phyloP scores from a whole-genome alignment of 345 rosid species.

The Carallia pectinifolia region DNA sequence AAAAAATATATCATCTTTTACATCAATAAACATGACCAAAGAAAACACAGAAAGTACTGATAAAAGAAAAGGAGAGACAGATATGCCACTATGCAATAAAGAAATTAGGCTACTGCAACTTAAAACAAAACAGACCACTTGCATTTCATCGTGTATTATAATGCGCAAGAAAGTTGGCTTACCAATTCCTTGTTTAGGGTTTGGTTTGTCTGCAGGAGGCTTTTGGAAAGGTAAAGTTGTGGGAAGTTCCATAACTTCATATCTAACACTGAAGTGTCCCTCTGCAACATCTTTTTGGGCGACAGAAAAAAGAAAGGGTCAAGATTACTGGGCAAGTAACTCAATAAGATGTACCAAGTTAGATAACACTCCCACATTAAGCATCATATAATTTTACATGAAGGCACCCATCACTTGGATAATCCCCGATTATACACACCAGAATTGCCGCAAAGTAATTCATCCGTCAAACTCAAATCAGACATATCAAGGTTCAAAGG shows the following conservation, averaged over 20 bases:
- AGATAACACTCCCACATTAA: too few species aligned
- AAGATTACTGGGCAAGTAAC: not conserved
- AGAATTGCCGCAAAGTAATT: conserved; percentile 64
- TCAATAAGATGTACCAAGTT: not conserved
- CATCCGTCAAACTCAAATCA: conserved; percentile 63
- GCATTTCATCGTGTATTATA: not conserved
- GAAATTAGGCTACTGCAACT: too few species aligned
- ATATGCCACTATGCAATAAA: too few species aligned
- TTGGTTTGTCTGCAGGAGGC: conserved; percentile 74
- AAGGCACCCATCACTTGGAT: not conserved
- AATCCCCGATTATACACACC: conserved; percentile 35
- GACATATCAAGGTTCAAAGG: conserved; percentile 84
- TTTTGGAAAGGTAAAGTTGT: conserved; percentile 75
- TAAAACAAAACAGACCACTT: too few species aligned
- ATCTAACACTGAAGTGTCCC: conserved; percentile 71
- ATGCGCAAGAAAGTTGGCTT: conserved; percentile 25
- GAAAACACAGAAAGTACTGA: too few species aligned
- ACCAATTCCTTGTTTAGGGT: conserved; percentile 99
- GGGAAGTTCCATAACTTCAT: conserved; percentile 79
- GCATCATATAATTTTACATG: not conserved
- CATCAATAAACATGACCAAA: too few species aligned
- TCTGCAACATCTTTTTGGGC: conserved; percentile 52
- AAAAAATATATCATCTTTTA: too few species aligned
- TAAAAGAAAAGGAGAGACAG: too few species aligned
- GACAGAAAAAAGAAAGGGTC: conserved; percentile 1